These are phyloP conservation scores for Lyophyllum decastes DNA, from an alignment of 768 basidiomycete species.

Conservation along the genomic window DNA sequence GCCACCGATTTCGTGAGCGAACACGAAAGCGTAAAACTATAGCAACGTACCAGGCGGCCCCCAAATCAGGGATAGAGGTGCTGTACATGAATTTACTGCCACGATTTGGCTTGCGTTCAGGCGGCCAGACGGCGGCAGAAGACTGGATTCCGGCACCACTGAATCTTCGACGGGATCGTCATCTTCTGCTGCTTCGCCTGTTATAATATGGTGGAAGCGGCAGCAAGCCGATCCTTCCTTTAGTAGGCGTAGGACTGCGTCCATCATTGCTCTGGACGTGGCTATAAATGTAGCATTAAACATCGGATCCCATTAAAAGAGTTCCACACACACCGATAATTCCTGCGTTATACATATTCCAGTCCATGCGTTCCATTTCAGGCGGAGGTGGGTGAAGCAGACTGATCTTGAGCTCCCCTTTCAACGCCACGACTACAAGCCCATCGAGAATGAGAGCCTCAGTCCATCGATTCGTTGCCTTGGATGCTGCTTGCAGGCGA, in stretches of 20 bases:
- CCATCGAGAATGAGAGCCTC: slow-evolving; percentile 55
- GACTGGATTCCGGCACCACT: neutral
- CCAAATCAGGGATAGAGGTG: slow-evolving; percentile 61
- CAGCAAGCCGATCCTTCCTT: slow-evolving; percentile 46
- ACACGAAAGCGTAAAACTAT: neutral
- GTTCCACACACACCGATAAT: slow-evolving; percentile 46
- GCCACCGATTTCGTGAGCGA: neutral
- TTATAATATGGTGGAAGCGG: slow-evolving; percentile 50
- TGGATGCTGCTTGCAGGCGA: slow-evolving; percentile 58
- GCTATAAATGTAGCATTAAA: slow-evolving; percentile 33
- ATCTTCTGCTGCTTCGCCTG: slow-evolving; percentile 22
- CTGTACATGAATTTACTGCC: slow-evolving; percentile 48
- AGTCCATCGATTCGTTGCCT: slow-evolving; percentile 50
- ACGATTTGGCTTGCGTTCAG: slow-evolving; percentile 58
- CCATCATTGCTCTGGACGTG: slow-evolving; percentile 66
- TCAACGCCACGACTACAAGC: slow-evolving; percentile 51
- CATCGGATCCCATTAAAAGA: neutral
- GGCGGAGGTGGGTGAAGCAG: slow-evolving; percentile 61
- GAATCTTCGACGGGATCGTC: slow-evolving; percentile 1
- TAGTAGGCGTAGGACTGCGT: slow-evolving; percentile 53
- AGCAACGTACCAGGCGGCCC: slow-evolving; percentile 59
- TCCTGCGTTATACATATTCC: slow-evolving; percentile 65
- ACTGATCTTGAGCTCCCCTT: slow-evolving; percentile 56
- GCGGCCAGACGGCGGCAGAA: slow-evolving; percentile 4
- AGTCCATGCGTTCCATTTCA: slow-evolving; percentile 59